Evolutionary conservation across 495 filamentous ascomycete species (phyloP).

Genomic region (Hypoxylon rickii): DNA sequence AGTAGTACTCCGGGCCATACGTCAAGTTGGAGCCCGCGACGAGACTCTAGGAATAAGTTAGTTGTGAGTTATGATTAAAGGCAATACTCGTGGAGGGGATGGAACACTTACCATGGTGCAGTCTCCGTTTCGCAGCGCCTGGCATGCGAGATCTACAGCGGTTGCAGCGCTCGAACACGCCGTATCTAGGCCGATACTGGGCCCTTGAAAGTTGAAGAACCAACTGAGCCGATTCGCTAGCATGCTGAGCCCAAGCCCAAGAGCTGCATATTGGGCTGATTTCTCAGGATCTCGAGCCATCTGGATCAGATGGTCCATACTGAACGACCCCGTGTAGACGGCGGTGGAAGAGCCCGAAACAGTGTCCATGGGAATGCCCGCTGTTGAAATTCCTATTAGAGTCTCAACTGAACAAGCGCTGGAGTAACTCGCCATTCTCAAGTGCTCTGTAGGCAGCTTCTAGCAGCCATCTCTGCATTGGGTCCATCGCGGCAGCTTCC

Average conservation of each 20-base stretch:
- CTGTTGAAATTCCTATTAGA: neutral
- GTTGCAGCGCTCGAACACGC: conserved; percentile 71
- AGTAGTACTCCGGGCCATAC: conserved; percentile 42
- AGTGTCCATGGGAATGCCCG: conserved; percentile 38
- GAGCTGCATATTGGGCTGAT: conserved; percentile 40
- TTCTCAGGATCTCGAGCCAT: conserved; percentile 25
- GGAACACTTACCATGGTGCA: conserved; percentile 19
- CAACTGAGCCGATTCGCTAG: conserved; percentile 61
- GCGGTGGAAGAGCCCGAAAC: conserved; percentile 26
- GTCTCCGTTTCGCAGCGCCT: conserved; percentile 58
- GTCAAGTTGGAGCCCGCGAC: conserved; percentile 54
- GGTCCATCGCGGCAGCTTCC: conserved; percentile 54
- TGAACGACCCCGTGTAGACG: conserved; percentile 31
- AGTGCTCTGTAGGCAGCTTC: conserved; percentile 59
- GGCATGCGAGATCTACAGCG: conserved; percentile 66
- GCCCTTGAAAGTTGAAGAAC: conserved; percentile 51
- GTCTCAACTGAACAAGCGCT: conserved; percentile 16
- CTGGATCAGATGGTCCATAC: conserved; percentile 29
- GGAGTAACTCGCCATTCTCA: conserved; percentile 48
- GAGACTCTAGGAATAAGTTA: conserved; percentile 35
- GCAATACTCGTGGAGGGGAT: neutral
- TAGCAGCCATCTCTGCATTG: conserved; percentile 44
- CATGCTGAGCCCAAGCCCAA: conserved; percentile 51
- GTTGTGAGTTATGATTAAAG: neutral
- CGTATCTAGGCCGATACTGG: conserved; percentile 69